Evolutionary conservation across 2,329 filamentous ascomycete genomes (phyloP), one percentile per base, ranked within the genome.

Genomic region (Aspergillus luchuensis): DNA sequence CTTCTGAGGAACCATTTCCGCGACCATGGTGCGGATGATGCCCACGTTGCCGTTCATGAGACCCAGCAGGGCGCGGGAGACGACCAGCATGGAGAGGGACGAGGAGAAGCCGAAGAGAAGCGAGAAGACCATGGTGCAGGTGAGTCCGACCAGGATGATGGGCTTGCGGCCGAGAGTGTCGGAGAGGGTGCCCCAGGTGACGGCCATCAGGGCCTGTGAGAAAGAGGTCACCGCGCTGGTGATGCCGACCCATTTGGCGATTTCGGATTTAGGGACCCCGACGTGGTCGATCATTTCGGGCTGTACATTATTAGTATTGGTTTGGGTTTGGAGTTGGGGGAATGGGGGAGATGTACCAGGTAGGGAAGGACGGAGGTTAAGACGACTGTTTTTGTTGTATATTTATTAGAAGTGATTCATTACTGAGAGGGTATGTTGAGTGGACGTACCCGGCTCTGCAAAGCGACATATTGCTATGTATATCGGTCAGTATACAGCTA

Each of bases 11-110:
- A 97, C 92, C 84, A 97, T 88, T 75, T 97, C 94, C 0, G 94
- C 94, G 2, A 97, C 92, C 80, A 95, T 92, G 15, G 92, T 96
- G 66, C 93, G 82, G 64, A 97, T 89, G 63, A 97, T 97, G 1
- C 95, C 91, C n/a, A 94, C 89, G 72, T 97, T 98, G 57, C 94
- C 95, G 72, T 97, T 97, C 48, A 90, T 88, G 8, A 89, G 84
- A 1, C 95, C 94, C 67, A 91, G 85, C n/a, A 97, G 79, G 6
- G 87, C 89, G 71, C 94, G 86, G 11, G 91, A 85, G 4, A 83
- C 74, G 43, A 99, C 89, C 0, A 93, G 91, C 91, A 95, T 93
- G 3, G 86, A 78, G 8, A 98, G 78, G 64, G 83, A 91, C 3
- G 84, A 89, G 0, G 92, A 92, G 76, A 97, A 87, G 6, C 95